Base-by-base conservation (phyloP, 202 grass and related monocot species). In the Schoenoplectus tabernaemontani region DNA sequence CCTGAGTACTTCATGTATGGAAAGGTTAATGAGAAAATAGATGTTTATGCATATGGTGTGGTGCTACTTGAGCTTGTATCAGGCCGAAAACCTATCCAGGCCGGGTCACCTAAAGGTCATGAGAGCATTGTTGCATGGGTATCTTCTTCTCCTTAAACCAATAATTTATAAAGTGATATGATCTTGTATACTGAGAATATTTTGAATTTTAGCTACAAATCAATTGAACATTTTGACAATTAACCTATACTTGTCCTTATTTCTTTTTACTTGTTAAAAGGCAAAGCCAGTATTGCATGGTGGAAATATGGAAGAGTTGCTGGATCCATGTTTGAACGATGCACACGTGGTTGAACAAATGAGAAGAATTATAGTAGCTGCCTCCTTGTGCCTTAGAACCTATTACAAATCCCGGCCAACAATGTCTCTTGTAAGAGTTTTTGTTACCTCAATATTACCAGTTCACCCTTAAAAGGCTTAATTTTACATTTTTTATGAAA, bases 121-220 rank as follows among this genome's bases (percentile, higher is more conserved):
- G 88, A 99, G 67, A 99, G 96, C 87, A 86, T 99, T 42, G 90
- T 99, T 73, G 82, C 87, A 20, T 99, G 96, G 96, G 96, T 99
- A 83, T 91, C 82, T 82, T 19, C 20, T 63, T 70, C n/a, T 32
- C 56, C 48, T 75, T 69, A 22, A 22, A 42, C n/a, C 16, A 39
- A 67, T 0, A 67, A 67, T 9, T 42, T 42, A 30, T 50, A n/a
- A 46, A 46, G 30, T 78, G 4, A 34, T 4, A 26, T 81, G 65
- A 59, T 10, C 57, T 15, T 74, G n/a, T n/a, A n/a, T 51, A 26
- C 87, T 37, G 0, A 26, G 23, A 44, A 9, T 64, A n/a, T 36
- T 80, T 2, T 58, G 81, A 78, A 37, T 48, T 24, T 33, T 50
- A 65, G 47, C 10, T 50, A 56, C 69, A 53, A 23, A 34, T 26